Conservation (phyloP, 345 rosid species). For the Aurinia saxatilis region DNA sequence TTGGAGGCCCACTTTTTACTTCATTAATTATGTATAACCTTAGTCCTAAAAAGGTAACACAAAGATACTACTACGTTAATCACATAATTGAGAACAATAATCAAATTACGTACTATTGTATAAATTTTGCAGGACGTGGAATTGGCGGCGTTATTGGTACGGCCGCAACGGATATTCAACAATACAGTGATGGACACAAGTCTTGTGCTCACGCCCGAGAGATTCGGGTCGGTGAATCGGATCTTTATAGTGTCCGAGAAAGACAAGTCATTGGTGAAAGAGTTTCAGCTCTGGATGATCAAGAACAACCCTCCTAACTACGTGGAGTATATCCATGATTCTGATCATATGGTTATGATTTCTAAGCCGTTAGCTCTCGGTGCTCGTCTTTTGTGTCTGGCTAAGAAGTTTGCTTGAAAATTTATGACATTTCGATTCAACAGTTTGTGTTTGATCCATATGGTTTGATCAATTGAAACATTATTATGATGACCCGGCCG, state of each 20-base stretch:
- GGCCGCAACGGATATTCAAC: conserved; percentile 34
- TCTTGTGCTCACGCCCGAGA: conserved; percentile 28
- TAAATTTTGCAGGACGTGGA: conserved; percentile 33
- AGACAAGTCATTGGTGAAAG: conserved; percentile 25
- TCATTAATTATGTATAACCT: conserved; percentile 33
- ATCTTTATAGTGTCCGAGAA: conserved; percentile 35
- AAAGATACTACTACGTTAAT: too few relatives aligned
- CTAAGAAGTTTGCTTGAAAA: conserved; percentile 22
- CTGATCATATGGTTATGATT: conserved; percentile 60
- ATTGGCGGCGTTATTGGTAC: conserved; percentile 39
- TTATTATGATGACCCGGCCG: not conserved
- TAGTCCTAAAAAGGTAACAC: conserved; percentile 44
- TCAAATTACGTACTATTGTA: too few relatives aligned
- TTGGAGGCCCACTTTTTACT: conserved; percentile 32
- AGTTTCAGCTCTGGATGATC: conserved; percentile 37
- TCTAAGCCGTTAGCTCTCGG: conserved; percentile 32
- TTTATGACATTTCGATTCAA: not conserved
- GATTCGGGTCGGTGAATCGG: conserved; percentile 42
- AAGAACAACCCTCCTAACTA: conserved; percentile 40
- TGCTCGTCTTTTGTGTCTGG: conserved; percentile 20
- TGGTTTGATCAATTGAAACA: not conserved
- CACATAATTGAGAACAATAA: too few relatives aligned
- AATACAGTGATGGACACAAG: conserved; percentile 32
- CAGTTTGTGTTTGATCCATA: not conserved
- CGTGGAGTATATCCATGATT: conserved; percentile 33